These are phyloP conservation scores for Penicillium alfredii DNA, from an alignment of 495 filamentous ascomycete genomes.

Conservation along the genomic window DNA sequence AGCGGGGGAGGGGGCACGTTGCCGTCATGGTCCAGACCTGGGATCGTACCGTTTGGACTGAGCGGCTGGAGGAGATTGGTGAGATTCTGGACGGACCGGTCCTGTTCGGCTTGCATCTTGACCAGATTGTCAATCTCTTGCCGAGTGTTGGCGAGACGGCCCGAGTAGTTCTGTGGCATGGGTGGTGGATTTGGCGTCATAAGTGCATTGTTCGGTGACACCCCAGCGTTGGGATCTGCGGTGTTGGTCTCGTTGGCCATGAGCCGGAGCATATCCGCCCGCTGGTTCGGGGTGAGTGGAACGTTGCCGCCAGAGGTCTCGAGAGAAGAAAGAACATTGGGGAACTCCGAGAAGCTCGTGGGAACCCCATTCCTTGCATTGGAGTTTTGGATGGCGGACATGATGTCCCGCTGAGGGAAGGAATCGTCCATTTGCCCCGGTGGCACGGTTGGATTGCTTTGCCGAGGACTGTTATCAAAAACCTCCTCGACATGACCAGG, in stretches of 20 bases:
- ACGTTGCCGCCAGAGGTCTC: constrained; percentile 57
- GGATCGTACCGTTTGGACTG: constrained; percentile 73
- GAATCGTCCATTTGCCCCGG: constrained; percentile 21
- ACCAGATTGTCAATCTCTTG: constrained; percentile 69
- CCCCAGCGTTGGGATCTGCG: constrained; percentile 20
- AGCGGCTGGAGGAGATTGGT: constrained; percentile 66
- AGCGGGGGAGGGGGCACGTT: constrained; percentile 38
- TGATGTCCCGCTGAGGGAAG: constrained; percentile 63
- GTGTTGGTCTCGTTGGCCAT: constrained; percentile 55
- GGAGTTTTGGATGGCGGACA: constrained; percentile 77
- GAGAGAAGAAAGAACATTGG: constrained; percentile 65
- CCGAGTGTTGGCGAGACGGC: constrained; percentile 54
- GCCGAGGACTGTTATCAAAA: constrained; percentile 37
- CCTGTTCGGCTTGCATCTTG: constrained; percentile 67
- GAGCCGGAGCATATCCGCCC: constrained; percentile 70
- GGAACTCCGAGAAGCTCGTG: constrained; percentile 57
- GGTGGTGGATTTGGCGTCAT: constrained; percentile 54
- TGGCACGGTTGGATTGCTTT: constrained; percentile 13
- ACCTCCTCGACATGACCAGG: constrained; percentile 42
- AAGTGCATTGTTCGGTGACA: constrained; percentile 46
- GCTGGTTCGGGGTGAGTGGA: constrained; percentile 69
- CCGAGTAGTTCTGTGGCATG: constrained; percentile 50
- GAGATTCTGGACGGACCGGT: constrained; percentile 63
- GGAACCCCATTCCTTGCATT: constrained; percentile 55
- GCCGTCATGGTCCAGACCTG: constrained; percentile 53